A percentile compares a stretch with the other conserved stretches of the same genome.
Conservation (phyloP, 768 basidiomycete genomes). For the Hygrocybe punicea region DNA sequence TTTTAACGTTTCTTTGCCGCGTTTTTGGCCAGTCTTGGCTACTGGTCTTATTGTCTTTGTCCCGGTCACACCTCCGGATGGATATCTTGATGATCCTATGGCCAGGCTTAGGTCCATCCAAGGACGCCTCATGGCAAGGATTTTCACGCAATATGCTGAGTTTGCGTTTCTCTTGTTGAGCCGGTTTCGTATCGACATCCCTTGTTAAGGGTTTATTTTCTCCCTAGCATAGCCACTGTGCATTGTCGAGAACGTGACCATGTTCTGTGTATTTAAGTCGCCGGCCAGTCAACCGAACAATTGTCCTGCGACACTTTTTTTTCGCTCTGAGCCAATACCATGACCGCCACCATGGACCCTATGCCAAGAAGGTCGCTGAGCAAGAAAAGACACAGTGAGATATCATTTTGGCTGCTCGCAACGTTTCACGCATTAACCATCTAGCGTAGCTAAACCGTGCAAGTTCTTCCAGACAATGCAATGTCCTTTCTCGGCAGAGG, state of each 20-base stretch:
- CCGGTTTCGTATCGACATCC: not conserved
- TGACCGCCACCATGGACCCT: not conserved
- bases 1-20: not conserved
- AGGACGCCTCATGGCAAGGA: slow-evolving; percentile 1
- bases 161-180: not conserved
- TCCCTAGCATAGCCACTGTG: not conserved
- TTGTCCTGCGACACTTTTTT: slow-evolving; percentile 2
- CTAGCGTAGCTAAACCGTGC: slow-evolving; percentile 45
- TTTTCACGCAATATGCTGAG: not conserved
- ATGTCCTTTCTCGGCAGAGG: slow-evolving; percentile 44
- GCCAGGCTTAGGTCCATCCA: not conserved
- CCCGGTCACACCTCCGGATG: not conserved
- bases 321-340: not conserved
- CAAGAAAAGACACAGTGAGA: slow-evolving; percentile 15
- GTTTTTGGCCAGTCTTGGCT: not conserved
- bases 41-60: slow-evolving; percentile 3
- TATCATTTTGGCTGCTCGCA: not conserved
- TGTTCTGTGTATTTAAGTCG: slow-evolving; percentile 9
- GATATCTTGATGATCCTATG: not conserved
- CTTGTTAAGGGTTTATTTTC: not conserved
- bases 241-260: not conserved
- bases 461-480: slow-evolving; percentile 44
- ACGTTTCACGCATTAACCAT: slow-evolving; percentile 9
- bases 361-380: not conserved
- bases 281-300: slow-evolving; percentile 6